These are phyloP conservation scores for Spinellus fusiger DNA, from an alignment of 192 early-diverging fungal species.

Conservation along the genomic window DNA sequence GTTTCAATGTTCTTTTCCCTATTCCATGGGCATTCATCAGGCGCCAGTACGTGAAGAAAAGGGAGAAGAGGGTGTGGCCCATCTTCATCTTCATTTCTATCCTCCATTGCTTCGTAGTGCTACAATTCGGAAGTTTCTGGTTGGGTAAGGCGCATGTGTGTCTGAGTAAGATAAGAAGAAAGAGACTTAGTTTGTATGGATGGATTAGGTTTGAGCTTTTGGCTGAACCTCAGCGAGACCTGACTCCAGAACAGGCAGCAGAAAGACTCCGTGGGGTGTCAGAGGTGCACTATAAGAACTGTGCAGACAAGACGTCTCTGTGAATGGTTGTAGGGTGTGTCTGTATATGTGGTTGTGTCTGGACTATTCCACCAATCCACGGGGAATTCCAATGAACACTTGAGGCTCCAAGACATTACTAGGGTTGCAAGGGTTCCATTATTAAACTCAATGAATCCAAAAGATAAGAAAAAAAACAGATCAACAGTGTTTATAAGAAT, in stretches of 20 bases:
- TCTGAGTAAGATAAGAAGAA: not conserved
- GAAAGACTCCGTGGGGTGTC: constrained; percentile 57
- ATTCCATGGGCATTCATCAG: constrained; percentile 95
- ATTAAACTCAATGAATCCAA: no score
- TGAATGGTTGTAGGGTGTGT: no score
- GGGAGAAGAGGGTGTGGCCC: constrained; percentile 48
- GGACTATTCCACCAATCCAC: no score
- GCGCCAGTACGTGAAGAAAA: constrained; percentile 60
- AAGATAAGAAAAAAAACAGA: no score
- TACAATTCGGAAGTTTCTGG: constrained; percentile 91
- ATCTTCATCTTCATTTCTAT: constrained; percentile 94
- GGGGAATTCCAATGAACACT: no score
- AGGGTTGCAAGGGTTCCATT: no score
- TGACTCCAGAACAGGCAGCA: constrained; percentile 92
- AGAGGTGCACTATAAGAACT: constrained; percentile 52
- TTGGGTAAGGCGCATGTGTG: constrained; percentile 58
- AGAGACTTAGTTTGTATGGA: not conserved
- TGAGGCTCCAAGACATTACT: no score
- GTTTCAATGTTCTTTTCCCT: constrained; percentile 88
- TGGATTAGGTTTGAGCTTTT: constrained; percentile 81
- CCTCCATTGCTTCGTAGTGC: constrained; percentile 88
- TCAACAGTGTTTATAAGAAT: no score
- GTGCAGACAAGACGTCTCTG: not conserved
- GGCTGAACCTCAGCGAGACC: constrained; percentile 88
- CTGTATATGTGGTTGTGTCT: no score